Percentiles rank a stretch among this genome's conserved stretches.
Conservation (phyloP, 352 stramenopile species). For the Phytophthora citricola region DNA sequence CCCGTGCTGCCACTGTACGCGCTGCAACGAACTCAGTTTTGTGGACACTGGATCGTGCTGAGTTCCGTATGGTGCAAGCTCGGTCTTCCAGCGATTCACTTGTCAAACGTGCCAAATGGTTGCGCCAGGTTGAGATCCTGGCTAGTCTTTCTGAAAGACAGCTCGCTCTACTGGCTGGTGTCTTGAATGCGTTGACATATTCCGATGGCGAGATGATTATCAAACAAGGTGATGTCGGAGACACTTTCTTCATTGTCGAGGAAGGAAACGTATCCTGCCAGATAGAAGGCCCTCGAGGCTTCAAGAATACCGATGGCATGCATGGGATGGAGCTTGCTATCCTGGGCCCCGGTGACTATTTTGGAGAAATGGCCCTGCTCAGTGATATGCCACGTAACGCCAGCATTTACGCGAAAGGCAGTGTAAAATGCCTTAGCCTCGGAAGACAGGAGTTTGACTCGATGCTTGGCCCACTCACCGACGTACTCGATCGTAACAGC, state of each 20-base stretch:
- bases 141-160: constrained; percentile 71
- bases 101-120: constrained; percentile 74
- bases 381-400: constrained; percentile 87
- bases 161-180: constrained; percentile 67
- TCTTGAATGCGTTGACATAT: constrained; percentile 70
- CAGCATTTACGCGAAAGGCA: constrained; percentile 67
- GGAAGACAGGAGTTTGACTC: constrained; percentile 78
- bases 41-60: constrained; percentile 90
- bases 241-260: constrained; percentile 88
- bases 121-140: constrained; percentile 77
- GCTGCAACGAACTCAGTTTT: constrained; percentile 89
- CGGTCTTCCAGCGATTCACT: constrained; percentile 79
- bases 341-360: constrained; percentile 84
- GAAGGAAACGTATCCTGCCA: constrained; percentile 70
- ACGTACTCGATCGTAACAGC: constrained; percentile 78
- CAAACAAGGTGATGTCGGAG: constrained; percentile 76
- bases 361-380: constrained; percentile 93
- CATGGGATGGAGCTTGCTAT: constrained; percentile 49
- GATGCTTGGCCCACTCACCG: constrained; percentile 76
- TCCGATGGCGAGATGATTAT: constrained; percentile 83
- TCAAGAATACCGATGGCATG: constrained; percentile 24
- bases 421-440: constrained; percentile 76
- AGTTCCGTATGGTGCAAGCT: constrained; percentile 87
- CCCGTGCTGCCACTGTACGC: constrained; percentile 90
- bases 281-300: constrained; percentile 50